Conservation (phyloP, 805 yeast genomes). For the Ogataea haglerorum region DNA sequence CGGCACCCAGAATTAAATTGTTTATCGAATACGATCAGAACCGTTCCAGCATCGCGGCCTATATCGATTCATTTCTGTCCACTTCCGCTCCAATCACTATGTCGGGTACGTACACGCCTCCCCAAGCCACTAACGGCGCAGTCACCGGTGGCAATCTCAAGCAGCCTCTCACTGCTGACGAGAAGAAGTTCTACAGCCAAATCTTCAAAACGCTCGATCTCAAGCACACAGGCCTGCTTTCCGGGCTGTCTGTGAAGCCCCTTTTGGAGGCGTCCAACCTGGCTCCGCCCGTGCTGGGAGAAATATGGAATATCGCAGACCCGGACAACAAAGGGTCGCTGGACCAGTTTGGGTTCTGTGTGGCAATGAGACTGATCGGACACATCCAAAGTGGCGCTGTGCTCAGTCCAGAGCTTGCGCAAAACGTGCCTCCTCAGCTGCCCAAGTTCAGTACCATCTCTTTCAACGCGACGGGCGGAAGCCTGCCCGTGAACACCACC, state of each 20-base stretch:
- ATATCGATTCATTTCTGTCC: neutral
- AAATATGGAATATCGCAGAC: conserved; percentile 95
- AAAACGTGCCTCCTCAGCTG: conserved; percentile 51
- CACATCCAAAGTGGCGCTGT: conserved; percentile 74
- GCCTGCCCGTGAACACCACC: conserved; percentile 17
- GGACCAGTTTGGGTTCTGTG: conserved; percentile 73
- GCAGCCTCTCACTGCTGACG: conserved; percentile 62
- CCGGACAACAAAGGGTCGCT: conserved; percentile 81
- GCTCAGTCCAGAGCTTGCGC: conserved; percentile 49
- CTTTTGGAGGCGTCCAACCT: conserved; percentile 84
- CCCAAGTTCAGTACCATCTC: conserved; percentile 52
- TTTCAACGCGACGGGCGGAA: conserved; percentile 36
- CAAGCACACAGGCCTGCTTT: conserved; percentile 72
- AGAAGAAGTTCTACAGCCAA: conserved; percentile 67
- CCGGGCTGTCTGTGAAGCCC: conserved; percentile 83
- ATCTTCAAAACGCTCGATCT: conserved; percentile 78
- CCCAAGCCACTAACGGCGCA: neutral
- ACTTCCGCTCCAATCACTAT: neutral
- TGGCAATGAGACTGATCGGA: conserved; percentile 86
- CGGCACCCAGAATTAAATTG: conserved; percentile 1
- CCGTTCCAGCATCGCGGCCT: neutral
- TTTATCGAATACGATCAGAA: conserved; percentile 7
- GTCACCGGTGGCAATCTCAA: conserved; percentile 20
- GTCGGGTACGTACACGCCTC: conserved; percentile 14
- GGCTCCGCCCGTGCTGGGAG: conserved; percentile 74